Evolutionary conservation across 1,139 yeast species (phyloP).

Genomic region (Pichia sp.): DNA sequence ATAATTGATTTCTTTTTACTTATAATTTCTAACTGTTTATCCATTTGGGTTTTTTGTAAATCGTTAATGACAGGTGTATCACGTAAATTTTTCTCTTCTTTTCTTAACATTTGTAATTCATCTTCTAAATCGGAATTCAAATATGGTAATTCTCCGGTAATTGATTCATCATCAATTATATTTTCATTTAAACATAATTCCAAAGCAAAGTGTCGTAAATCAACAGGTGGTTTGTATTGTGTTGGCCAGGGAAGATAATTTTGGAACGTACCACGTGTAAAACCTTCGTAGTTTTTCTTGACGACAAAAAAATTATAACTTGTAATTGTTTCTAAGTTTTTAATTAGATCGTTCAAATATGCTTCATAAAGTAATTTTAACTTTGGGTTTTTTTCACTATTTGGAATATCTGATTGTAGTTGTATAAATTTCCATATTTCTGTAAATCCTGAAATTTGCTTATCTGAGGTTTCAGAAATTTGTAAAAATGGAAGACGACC

Average conservation of each 20-base stretch:
- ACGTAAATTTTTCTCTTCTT: slow-evolving; percentile 28
- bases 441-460: slow-evolving; percentile 43
- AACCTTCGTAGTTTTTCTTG: slow-evolving; percentile 56
- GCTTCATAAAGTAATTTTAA: slow-evolving; percentile 2
- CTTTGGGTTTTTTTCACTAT: background rate
- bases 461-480: slow-evolving; percentile 26
- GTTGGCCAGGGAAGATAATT: slow-evolving; percentile 70
- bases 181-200: slow-evolving; percentile 36
- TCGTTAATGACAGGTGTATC: slow-evolving; percentile 44
- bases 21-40: slow-evolving; percentile 38
- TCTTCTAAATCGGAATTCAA: slow-evolving; percentile 15
- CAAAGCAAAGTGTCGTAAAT: slow-evolving; percentile 44
- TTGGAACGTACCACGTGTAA: slow-evolving; percentile 35
- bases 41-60: slow-evolving; percentile 44
- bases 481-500: slow-evolving; percentile 54
- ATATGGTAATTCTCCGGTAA: slow-evolving; percentile 18
- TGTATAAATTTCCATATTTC: slow-evolving; percentile 27
- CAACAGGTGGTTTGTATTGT: slow-evolving; percentile 74
- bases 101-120: slow-evolving; percentile 21
- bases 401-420: background rate
- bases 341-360: slow-evolving; percentile 3
- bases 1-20: slow-evolving; percentile 42
- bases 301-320: slow-evolving; percentile 59
- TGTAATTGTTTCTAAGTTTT: slow-evolving; percentile 36
- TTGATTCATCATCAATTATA: slow-evolving; percentile 30